Evolutionary conservation across 169 alveolate genomes (phyloP), one percentile per base, ranked within the genome.

Genomic region (Plasmodium malariae): DNA sequence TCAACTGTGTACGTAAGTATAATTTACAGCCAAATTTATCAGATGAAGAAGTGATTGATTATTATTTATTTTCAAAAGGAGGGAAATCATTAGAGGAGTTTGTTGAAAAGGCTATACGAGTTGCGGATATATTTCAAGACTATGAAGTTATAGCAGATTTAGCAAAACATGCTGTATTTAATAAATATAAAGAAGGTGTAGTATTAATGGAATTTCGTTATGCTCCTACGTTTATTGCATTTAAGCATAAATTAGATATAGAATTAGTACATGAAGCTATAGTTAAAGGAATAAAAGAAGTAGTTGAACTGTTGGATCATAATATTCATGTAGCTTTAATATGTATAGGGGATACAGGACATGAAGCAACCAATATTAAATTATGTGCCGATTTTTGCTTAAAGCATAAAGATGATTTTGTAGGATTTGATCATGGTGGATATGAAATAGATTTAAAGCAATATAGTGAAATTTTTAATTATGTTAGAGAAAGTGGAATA

Each of bases 391-490:
- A 89, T 19, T 89, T 80, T 43, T 76, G 85, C 30, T 21, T 89
- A n/a, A 45, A 89, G 40, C 49, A 74, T 57, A 74, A 72, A 48
- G 73, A 78, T 28, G 89, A 67, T 65, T 89, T 89, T 67, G 74
- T 89, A 24, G 93, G 93, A 9, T 89, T 76, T 40, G 93, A 89
- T 78, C 88, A 89, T 45, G 93, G 88, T 32, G 93, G 93, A 11
- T 70, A 78, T 36, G 92, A 87, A 80, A 78, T 78, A 0, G 74
- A 69, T 40, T 70, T 89, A 48, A 74, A 87, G 30, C 88, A 57
- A 11, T 63, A 60, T 73, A 67, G 37, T 54, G 93, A 63, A 21
- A 78, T 80, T 32, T 89, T 40, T 49, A 74, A 76, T 65, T 48
- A 78, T 40, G 88, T 89, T 28, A 78, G 85, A 24, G 91, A 89